phyloP scores from a whole-genome alignment of 1,284 basidiomycete genomes.

The Stereum hirsutum region DNA sequence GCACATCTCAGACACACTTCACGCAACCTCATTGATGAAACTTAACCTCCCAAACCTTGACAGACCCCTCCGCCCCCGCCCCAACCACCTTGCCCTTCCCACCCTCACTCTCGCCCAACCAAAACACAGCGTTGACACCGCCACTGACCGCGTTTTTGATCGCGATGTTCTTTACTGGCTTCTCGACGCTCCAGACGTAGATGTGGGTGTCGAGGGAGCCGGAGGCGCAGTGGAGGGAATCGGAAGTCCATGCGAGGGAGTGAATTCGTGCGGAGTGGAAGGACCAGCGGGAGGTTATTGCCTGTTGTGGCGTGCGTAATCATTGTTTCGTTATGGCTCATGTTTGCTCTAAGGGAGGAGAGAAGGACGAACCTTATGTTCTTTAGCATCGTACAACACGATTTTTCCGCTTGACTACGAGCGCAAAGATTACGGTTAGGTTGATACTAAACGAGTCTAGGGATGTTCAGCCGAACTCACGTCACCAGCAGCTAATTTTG shows the following conservation, averaged over 20 bases:
- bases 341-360: too few relatives aligned
- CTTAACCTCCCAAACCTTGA: constrained; percentile 66
- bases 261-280: constrained; percentile 83
- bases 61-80: constrained; percentile 80
- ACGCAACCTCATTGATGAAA: constrained; percentile 33
- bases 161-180: constrained; percentile 71
- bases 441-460: neutral
- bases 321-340: neutral
- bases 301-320: constrained; percentile 20
- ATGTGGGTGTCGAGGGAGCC: constrained; percentile 89
- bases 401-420: constrained; percentile 70
- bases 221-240: constrained; percentile 73
- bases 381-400: constrained; percentile 64
- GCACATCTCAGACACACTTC: neutral
- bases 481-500: constrained; percentile 73
- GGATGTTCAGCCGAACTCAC: constrained; percentile 32
- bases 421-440: neutral
- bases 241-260: constrained; percentile 70
- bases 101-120: constrained; percentile 41
- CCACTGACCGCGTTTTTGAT: constrained; percentile 83
- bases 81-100: constrained; percentile 49
- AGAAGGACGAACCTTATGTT: constrained; percentile 40
- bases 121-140: constrained; percentile 75
- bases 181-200: constrained; percentile 81
- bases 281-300: constrained; percentile 75